Evolutionary conservation across 2,329 filamentous ascomycete genomes (phyloP).

Genomic region (Raffaelea ambrosiae): DNA sequence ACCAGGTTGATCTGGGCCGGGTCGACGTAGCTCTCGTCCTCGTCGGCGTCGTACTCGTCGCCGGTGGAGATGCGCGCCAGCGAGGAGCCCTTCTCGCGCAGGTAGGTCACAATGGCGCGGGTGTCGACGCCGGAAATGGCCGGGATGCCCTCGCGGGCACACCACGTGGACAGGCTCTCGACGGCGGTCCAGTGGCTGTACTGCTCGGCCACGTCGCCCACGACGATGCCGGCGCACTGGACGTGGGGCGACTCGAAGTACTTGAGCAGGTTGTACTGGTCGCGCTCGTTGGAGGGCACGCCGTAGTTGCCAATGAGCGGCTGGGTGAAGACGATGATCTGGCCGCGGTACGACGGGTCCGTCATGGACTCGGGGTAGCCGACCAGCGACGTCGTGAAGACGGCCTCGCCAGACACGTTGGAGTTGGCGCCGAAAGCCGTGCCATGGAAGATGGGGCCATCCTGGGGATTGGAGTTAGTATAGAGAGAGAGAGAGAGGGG

Average conservation of each 20-base stretch:
- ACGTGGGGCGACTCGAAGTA: constrained; percentile 99
- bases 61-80: constrained; percentile 90
- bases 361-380: constrained; percentile 96
- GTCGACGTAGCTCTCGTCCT: constrained; percentile 93
- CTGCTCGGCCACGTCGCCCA: constrained; percentile 84
- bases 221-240: constrained; percentile 90
- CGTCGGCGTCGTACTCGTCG: constrained; percentile 96
- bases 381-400: constrained; percentile 96
- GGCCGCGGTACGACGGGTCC: constrained; percentile 80
- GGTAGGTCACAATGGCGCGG: constrained; percentile 87
- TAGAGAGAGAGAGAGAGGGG: too few relatives aligned
- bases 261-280: constrained; percentile 84
- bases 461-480: constrained; percentile 34
- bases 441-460: constrained; percentile 92
- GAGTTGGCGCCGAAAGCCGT: constrained; percentile 93
- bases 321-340: constrained; percentile 97
- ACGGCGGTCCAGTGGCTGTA: constrained; percentile 99
- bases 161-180: constrained; percentile 89
- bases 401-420: constrained; percentile 95
- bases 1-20: constrained; percentile 96
- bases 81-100: constrained; percentile 94
- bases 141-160: constrained; percentile 88
- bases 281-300: constrained; percentile 76
- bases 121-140: constrained; percentile 97
- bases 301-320: constrained; percentile 98